Evolutionary conservation across 2,329 filamentous ascomycete species (phyloP).

Genomic region (Metarhizium anisopliae): DNA sequence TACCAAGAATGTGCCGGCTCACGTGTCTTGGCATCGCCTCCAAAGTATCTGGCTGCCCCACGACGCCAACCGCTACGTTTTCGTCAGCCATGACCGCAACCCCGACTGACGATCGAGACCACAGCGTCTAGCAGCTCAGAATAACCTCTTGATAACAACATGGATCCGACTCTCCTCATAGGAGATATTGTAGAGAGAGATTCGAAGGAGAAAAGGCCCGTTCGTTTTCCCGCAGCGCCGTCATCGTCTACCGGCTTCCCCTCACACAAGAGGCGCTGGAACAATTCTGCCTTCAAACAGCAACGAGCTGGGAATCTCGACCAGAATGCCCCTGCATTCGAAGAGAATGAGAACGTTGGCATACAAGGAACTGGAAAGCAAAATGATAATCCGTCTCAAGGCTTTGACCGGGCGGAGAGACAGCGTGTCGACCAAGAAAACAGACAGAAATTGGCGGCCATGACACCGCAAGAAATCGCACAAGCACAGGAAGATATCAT

Average conservation of each 20-base stretch:
- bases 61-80: not conserved
- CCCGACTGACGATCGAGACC: not conserved
- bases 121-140: not conserved
- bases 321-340: conserved; percentile 4
- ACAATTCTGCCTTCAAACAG: conserved; percentile 72
- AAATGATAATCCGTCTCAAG: conserved; percentile 3
- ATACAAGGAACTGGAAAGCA: not conserved
- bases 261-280: conserved; percentile 70
- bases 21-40: conserved; percentile 2
- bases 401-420: conserved; percentile 49
- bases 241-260: conserved; percentile 64
- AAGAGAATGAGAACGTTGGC: not conserved
- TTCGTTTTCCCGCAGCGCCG: conserved; percentile 42
- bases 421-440: conserved; percentile 78
- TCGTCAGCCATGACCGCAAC: conserved; percentile 1
- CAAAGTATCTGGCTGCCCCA: not conserved
- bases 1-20: not conserved
- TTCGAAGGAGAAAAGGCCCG: conserved; percentile 48
- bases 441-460: conserved; percentile 57
- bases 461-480: conserved; percentile 77
- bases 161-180: conserved; percentile 47
- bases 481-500: conserved; percentile 74
- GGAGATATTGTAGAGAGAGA: conserved; percentile 75
- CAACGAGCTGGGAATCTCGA: conserved; percentile 18
- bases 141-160: conserved; percentile 8